Evolutionary conservation across 148 eudicot species (phyloP).

Genomic region (Rhododendron ferrugineum): DNA sequence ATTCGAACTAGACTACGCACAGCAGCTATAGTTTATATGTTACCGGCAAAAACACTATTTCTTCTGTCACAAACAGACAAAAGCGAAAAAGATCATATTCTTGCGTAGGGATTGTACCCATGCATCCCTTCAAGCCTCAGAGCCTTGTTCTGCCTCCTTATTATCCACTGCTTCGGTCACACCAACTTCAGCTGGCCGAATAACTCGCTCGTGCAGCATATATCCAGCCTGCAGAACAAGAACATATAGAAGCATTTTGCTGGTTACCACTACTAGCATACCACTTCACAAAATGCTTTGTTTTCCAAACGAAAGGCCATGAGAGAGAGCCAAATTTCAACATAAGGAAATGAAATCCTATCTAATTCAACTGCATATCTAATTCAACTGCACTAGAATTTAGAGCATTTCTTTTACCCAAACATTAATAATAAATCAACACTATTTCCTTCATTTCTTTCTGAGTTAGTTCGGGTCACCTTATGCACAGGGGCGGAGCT

Average conservation of each 20-base stretch:
- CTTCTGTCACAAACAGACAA: neutral
- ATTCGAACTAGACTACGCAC: conserved; percentile 21
- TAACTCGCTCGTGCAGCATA: conserved; percentile 66
- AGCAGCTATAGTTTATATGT: conserved; percentile 1
- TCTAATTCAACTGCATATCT: neutral
- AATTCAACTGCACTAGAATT: neutral
- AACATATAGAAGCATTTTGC: neutral
- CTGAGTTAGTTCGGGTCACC: neutral
- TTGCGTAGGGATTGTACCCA: neutral
- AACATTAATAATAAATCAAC: neutral
- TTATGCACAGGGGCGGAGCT: neutral
- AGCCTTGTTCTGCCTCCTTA: conserved; percentile 25
- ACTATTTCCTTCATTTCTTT: neutral
- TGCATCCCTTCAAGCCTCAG: conserved; percentile 20
- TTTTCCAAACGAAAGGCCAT: neutral
- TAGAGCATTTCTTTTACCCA: neutral
- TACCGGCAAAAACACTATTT: neutral
- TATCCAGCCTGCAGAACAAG: conserved; percentile 62
- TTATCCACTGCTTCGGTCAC: conserved; percentile 54
- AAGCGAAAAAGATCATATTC: neutral
- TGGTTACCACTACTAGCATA: neutral
- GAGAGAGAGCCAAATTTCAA: neutral
- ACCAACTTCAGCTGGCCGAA: conserved; percentile 98
- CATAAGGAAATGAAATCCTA: too few species aligned
- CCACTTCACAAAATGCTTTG: neutral